A percentile compares a stretch with the other conserved stretches of the same genome.
Conservation (phyloP, 169 alveolate genomes). For the Plasmodium falciparum region DNA sequence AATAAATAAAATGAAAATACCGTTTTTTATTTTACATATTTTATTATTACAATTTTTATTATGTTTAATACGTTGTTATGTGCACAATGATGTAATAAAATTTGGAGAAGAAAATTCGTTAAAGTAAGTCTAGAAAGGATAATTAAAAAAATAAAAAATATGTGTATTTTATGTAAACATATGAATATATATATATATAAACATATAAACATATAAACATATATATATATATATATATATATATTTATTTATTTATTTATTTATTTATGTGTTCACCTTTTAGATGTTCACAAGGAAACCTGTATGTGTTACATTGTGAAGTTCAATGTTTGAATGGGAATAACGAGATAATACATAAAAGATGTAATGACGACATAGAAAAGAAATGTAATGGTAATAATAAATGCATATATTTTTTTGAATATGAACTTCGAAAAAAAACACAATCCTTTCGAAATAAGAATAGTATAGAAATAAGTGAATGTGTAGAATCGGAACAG, state of each 20-base stretch:
- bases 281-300: slow-evolving; percentile 34
- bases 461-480: slow-evolving; percentile 28
- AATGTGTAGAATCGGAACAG: slow-evolving; percentile 38
- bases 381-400: slow-evolving; percentile 16
- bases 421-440: slow-evolving; percentile 3
- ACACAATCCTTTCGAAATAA: neutral
- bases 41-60: neutral
- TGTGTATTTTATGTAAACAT: no score
- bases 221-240: neutral
- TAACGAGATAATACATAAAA: slow-evolving; percentile 20
- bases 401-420: slow-evolving; percentile 40
- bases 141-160: neutral
- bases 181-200: no score
- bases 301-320: slow-evolving; percentile 51
- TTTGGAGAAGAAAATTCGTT: slow-evolving; percentile 49
- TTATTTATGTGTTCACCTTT: no score
- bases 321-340: slow-evolving; percentile 25
- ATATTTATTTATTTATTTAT: neutral
- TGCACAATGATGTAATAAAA: slow-evolving; percentile 23
- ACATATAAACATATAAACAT: neutral
- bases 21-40: slow-evolving; percentile 4
- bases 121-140: slow-evolving; percentile 26
- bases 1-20: slow-evolving; percentile 27
- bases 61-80: slow-evolving; percentile 3
- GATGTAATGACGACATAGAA: slow-evolving; percentile 30